Conservation (phyloP, 202 grass and related monocot genomes). For the Bolboschoenoplectus hybrid region DNA sequence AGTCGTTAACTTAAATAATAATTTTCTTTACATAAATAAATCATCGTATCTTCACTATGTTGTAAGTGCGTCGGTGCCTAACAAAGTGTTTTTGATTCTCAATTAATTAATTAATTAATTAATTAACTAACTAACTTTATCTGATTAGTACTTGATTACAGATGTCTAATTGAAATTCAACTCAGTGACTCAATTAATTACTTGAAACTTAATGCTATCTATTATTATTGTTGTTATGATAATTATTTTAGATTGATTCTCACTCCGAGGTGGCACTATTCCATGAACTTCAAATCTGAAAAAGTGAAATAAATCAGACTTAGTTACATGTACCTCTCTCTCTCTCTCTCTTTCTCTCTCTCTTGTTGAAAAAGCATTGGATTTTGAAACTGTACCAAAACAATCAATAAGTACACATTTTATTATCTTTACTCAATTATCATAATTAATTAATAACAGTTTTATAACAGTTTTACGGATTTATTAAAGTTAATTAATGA, state of each 20-base stretch:
- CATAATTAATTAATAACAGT: no score
- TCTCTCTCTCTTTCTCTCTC: no score
- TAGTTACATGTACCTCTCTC: no score
- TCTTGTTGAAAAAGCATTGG: not conserved
- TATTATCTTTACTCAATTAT: not conserved
- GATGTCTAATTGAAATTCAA: not conserved
- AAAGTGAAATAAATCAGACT: no score
- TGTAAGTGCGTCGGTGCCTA: conserved; percentile 31
- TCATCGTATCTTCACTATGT: not conserved
- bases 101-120: no score
- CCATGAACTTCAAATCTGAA: no score
- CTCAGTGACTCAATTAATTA: not conserved
- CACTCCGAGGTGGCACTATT: not conserved
- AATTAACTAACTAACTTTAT: not conserved
- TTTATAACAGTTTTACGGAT: no score
- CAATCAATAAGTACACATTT: not conserved
- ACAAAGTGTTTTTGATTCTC: not conserved
- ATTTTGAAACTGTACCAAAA: not conserved
- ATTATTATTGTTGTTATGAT: not conserved
- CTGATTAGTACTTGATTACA: not conserved
- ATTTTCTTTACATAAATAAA: no score
- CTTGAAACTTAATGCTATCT: not conserved
- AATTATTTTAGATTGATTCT: conserved; percentile 8
- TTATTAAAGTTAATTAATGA: no score
- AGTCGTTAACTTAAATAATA: no score